These are phyloP conservation scores for Syzygium aqueum DNA, from an alignment of 345 rosid genomes.

Conservation along the genomic window DNA sequence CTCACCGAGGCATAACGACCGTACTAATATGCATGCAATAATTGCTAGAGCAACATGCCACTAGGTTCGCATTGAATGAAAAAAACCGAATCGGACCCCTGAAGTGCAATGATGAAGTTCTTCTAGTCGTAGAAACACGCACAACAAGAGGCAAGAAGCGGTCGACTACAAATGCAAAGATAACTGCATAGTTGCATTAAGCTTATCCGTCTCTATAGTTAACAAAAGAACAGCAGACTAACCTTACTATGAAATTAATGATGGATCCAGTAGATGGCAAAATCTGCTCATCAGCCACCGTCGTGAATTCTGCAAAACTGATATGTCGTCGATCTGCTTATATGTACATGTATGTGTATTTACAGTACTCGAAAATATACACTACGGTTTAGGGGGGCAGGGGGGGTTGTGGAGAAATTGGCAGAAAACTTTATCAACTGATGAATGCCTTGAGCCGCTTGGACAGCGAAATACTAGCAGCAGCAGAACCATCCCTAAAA, in stretches of 20 bases:
- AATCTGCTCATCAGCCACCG: not conserved
- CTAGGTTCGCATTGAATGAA: not conserved
- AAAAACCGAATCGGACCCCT: not conserved
- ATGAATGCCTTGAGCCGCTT: not conserved
- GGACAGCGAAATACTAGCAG: not conserved
- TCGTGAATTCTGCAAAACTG: not conserved
- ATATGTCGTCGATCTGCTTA: not conserved
- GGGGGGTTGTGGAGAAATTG: not conserved
- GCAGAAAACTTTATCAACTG: not conserved
- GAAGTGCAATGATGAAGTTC: not conserved
- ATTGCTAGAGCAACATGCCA: not conserved
- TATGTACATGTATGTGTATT: conserved; percentile 25
- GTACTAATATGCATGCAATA: not conserved
- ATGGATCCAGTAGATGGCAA: not conserved
- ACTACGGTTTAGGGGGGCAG: not conserved
- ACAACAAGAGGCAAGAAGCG: not conserved
- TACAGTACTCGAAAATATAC: conserved; percentile 13
- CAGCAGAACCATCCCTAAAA: not conserved
- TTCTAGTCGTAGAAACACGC: not conserved
- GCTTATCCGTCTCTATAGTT: not conserved
- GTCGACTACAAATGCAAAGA: not conserved
- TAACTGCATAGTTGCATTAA: not conserved
- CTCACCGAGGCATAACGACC: not conserved
- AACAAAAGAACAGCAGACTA: not conserved
- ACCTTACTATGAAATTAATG: not conserved